Evolutionary conservation across 2,329 filamentous ascomycete species (phyloP), one percentile per base, ranked within the genome.

Genomic region (Colletotrichum lindemuthianum): DNA sequence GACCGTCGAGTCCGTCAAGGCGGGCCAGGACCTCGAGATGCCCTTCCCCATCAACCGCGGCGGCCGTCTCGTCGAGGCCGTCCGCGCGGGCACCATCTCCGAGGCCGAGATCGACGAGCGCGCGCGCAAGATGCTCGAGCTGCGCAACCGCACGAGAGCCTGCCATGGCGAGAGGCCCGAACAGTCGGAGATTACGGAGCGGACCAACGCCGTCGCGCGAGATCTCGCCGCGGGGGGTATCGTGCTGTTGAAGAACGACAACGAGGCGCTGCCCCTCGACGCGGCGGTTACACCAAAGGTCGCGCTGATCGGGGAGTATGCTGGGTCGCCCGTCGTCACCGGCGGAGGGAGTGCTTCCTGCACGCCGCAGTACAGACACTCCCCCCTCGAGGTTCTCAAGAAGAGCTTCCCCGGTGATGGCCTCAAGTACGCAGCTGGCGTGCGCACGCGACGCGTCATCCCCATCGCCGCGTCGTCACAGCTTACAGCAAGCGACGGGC

Each of bases 11-110:
- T 67, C 72, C 6, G 66, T 74, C 63, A 72, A 74, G 61, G 69
- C 72, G 2, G 71, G 75, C 1, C 67, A 72, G 37, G 71, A 77
- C 40, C 70, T 77, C 9, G 76, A 78, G 60, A 78, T 78, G 75
- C 73, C 73, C 1, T 63, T 63, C 36, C 60, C 60, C 2, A 40
- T 63, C 10, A 72, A 70, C 41, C 15, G 70, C 34, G 69, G 70
- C 34, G 57, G 61, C 4, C 66, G 55, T 13, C 63, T 72, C 4
- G 60, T 66, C 8, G 58, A 60, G 16, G 70, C 71, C 1, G 55
- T 69, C 16, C 39, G 63, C 32, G 33, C 54, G 2, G 68, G 69
- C n/a, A 37, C 65, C 13, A 48, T 70, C 7, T 32, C 60, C 10
- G 48, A 60, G 34, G 51, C 60, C 0, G 69, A 67, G 7, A 56